These are phyloP conservation scores for Nicotiana benthamiana DNA, from an alignment of 257 asterid genomes.

Conservation along the genomic window DNA sequence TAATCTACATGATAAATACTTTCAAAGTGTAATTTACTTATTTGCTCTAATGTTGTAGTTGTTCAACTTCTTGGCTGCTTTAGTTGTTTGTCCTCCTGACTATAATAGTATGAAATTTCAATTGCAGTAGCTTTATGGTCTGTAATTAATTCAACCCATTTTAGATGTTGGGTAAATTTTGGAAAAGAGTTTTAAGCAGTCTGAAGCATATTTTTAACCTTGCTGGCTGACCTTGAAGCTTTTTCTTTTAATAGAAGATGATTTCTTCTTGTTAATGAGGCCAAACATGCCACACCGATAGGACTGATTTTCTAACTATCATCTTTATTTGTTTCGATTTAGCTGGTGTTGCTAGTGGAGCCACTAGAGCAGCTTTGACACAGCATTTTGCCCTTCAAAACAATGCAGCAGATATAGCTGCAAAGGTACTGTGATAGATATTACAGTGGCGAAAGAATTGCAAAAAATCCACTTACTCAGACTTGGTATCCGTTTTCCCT, in stretches of 20 bases:
- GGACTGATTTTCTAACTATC: neutral
- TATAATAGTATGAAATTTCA: neutral
- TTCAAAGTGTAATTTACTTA: neutral
- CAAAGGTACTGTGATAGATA: constrained; percentile 47
- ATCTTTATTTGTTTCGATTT: constrained; percentile 16
- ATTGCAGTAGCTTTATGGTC: neutral
- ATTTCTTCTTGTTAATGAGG: neutral
- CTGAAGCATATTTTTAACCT: neutral
- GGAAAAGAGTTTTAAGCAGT: neutral
- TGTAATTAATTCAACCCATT: neutral
- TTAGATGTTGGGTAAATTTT: neutral
- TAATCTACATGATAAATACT: neutral
- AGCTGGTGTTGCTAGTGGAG: constrained; percentile 99
- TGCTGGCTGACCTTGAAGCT: neutral
- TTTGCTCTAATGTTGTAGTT: neutral
- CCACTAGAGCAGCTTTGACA: constrained; percentile 97
- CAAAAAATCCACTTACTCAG: neutral
- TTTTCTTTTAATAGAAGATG: neutral
- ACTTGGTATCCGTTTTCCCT: neutral
- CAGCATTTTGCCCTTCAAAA: constrained; percentile 97
- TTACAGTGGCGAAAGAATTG: neutral
- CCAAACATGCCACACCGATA: neutral
- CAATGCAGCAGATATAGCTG: constrained; percentile 97
- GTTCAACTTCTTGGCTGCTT: neutral
- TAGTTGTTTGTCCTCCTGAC: neutral